Conservation (phyloP, 768 basidiomycete genomes). For the Rhizopogon roseolus region DNA sequence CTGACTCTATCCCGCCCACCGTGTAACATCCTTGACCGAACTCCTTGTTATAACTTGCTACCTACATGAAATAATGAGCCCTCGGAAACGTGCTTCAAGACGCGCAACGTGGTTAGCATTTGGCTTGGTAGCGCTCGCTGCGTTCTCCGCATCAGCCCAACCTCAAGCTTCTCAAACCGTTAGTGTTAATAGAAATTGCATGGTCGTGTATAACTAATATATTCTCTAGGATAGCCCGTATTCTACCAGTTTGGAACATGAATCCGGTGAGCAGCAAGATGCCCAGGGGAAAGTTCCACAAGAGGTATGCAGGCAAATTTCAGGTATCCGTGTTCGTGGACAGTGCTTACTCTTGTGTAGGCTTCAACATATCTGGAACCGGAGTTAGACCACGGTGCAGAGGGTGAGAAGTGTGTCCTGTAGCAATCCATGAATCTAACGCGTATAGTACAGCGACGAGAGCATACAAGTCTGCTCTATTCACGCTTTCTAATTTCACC, state of each 20-base stretch:
- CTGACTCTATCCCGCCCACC: no score
- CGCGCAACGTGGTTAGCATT: constrained; percentile 59
- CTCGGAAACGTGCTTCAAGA: constrained; percentile 19
- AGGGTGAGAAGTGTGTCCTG: constrained; percentile 35
- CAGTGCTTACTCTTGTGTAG: constrained; percentile 7
- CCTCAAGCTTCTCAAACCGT: constrained; percentile 10
- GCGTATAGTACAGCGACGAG: constrained; percentile 44
- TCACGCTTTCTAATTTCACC: constrained; percentile 63
- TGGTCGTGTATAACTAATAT: not conserved
- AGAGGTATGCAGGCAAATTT: not conserved
- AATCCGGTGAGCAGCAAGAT: not conserved
- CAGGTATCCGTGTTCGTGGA: not conserved
- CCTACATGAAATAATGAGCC: constrained; percentile 12
- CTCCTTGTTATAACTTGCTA: not conserved
- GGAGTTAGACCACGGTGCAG: constrained; percentile 40
- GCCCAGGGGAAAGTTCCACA: not conserved
- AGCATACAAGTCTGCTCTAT: constrained; percentile 72
- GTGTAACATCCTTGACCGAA: not conserved
- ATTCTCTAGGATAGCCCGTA: not conserved
- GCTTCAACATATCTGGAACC: constrained; percentile 1
- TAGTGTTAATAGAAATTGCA: not conserved
- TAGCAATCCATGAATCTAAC: constrained; percentile 1
- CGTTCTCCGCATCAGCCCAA: constrained; percentile 41
- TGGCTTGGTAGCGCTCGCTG: constrained; percentile 49
- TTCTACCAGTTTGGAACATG: not conserved